Evolutionary conservation across 1,284 basidiomycete species (phyloP).

Genomic region (Apiotrichum gracile): DNA sequence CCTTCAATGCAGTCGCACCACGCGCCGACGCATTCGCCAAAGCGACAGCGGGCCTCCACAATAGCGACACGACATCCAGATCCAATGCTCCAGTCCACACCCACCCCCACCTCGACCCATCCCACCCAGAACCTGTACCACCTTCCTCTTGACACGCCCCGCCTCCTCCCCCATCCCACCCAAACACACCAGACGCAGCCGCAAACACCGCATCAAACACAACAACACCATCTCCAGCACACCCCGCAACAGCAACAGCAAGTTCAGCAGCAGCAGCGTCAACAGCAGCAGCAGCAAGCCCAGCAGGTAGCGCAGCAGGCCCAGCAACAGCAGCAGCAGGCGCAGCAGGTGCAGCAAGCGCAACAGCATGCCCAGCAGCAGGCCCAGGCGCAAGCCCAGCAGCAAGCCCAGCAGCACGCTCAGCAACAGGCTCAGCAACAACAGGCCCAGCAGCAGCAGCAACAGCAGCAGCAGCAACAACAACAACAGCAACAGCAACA

Average conservation of each 20-base stretch:
- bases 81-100: neutral
- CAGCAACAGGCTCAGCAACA: conserved; percentile 6
- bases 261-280: neutral
- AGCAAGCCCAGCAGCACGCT: conserved; percentile 4
- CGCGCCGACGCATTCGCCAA: conserved; percentile 5
- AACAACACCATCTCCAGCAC: neutral
- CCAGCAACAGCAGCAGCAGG: conserved; percentile 11
- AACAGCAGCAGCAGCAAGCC: neutral
- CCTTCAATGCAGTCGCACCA: conserved; percentile 1
- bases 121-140: conserved; percentile 4
- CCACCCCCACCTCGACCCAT: conserved; percentile 1
- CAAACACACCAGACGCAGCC: neutral
- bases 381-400: too few relatives aligned
- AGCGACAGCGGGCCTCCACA: conserved; percentile 6
- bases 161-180: neutral
- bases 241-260: neutral
- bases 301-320: conserved; percentile 5
- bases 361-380: conserved; percentile 4
- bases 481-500: conserved; percentile 6
- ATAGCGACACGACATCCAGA: neutral
- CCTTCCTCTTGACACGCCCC: neutral
- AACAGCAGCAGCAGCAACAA: conserved; percentile 14
- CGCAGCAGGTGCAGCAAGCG: conserved; percentile 7
- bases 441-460: conserved; percentile 9
- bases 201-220: conserved; percentile 2